Percentiles rank a stretch among this genome's conserved stretches.
phyloP scores from a whole-genome alignment of 352 stramenopile species.

The Globisporangium lucens region DNA sequence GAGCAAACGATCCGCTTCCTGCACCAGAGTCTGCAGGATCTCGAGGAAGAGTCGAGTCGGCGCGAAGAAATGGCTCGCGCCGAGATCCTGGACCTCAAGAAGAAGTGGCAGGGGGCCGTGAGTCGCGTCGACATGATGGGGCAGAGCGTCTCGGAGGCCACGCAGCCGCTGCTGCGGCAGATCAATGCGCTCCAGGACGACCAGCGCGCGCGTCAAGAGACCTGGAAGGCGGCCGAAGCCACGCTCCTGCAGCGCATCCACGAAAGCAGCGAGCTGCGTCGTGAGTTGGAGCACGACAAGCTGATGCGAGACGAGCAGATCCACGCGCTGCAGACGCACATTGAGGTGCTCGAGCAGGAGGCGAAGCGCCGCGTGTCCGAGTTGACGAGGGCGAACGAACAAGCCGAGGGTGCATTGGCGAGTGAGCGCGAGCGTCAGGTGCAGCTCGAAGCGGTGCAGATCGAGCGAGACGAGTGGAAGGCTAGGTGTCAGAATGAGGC shows the following conservation, averaged over 20 bases:
- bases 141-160: constrained; percentile 65
- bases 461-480: constrained; percentile 52
- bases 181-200: constrained; percentile 71
- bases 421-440: constrained; percentile 39
- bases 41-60: constrained; percentile 51
- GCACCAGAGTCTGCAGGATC: constrained; percentile 45
- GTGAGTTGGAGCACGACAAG: constrained; percentile 39
- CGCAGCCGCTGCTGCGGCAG: constrained; percentile 70
- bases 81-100: constrained; percentile 60
- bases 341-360: constrained; percentile 37
- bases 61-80: constrained; percentile 59
- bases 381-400: constrained; percentile 33
- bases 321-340: constrained; percentile 25
- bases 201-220: constrained; percentile 49
- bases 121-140: constrained; percentile 62
- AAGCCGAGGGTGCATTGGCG: constrained; percentile 21
- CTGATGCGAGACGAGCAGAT: constrained; percentile 37
- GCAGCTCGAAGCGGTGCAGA: constrained; percentile 38
- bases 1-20: constrained; percentile 61
- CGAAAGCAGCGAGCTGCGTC: constrained; percentile 31
- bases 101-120: constrained; percentile 80
- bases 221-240: constrained; percentile 49
- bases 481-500: constrained; percentile 34
- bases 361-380: constrained; percentile 28
- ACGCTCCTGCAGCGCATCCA: constrained; percentile 42